A percentile compares a stretch with the other conserved stretches of the same genome.
Conservation (phyloP, 352 stramenopile genomes). For the Peronosclerospora sorghi region DNA sequence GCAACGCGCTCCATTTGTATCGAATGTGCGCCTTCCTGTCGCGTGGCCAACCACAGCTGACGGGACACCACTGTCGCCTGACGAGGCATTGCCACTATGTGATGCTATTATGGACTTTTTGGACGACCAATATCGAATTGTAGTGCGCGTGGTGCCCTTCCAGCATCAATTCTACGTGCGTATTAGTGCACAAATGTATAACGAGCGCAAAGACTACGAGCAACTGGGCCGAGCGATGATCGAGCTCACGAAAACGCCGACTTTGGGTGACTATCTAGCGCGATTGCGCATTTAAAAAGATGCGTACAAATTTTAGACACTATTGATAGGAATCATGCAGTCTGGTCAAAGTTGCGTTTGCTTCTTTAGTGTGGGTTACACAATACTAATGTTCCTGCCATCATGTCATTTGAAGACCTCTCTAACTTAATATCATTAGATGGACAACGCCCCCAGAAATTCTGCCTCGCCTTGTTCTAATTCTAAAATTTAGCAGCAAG, state of each 20-base stretch:
- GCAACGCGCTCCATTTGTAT: constrained; percentile 76
- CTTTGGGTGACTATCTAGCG: constrained; percentile 51
- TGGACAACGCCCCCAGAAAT: too few species aligned
- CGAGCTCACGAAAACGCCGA: constrained; percentile 55
- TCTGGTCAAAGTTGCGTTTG: too few species aligned
- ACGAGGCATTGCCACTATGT: constrained; percentile 53
- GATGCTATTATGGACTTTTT: constrained; percentile 76
- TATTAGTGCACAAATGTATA: constrained; percentile 82
- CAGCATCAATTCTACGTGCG: constrained; percentile 61
- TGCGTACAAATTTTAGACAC: too few species aligned
- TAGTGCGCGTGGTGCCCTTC: constrained; percentile 59
- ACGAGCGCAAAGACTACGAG: constrained; percentile 72
- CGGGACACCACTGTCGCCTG: constrained; percentile 37
- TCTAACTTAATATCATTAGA: too few species aligned
- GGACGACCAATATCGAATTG: constrained; percentile 57
- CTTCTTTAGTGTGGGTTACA: too few species aligned
- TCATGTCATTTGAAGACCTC: too few species aligned
- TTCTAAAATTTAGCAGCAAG: too few species aligned
- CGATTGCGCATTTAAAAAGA: constrained; percentile 49
- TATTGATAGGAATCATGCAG: too few species aligned
- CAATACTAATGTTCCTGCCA: too few species aligned
- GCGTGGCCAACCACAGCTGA: constrained; percentile 37
- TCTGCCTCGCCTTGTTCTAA: too few species aligned
- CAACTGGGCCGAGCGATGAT: constrained; percentile 58
- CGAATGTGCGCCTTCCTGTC: constrained; percentile 67